A percentile compares a stretch with the other conserved stretches of the same genome.
Conservation (phyloP, 345 rosid species). For the Dipteronia dyeriana region DNA sequence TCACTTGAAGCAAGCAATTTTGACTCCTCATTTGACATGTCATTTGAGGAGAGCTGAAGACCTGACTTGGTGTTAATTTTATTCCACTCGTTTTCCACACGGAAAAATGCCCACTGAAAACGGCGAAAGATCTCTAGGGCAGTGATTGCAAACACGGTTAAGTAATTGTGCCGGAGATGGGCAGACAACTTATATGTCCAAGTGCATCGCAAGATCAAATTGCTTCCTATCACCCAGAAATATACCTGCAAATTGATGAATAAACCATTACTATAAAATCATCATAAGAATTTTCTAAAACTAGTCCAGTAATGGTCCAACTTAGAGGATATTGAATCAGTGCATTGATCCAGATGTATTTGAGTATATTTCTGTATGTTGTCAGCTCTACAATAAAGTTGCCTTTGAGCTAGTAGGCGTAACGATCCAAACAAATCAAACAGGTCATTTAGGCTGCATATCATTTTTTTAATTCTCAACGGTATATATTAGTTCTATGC, state of each 20-base stretch:
- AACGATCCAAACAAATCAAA: not conserved
- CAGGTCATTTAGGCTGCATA: not conserved
- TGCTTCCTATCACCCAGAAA: constrained; percentile 91
- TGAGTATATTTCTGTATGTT: too few relatives aligned
- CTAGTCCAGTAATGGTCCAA: not conserved
- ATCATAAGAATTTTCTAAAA: not conserved
- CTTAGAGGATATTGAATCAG: not conserved
- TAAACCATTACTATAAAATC: not conserved
- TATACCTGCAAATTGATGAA: constrained; percentile 57
- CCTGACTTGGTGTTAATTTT: constrained; percentile 62
- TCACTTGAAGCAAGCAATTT: constrained; percentile 50
- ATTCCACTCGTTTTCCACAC: constrained; percentile 90
- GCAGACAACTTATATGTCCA: constrained; percentile 99
- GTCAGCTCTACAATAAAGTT: too few relatives aligned
- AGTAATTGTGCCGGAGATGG: constrained; percentile 91
- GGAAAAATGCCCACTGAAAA: constrained; percentile 96
- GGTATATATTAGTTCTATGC: not conserved
- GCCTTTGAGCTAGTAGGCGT: too few relatives aligned
- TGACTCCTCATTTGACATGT: constrained; percentile 49
- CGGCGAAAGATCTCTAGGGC: constrained; percentile 81
- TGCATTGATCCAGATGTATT: not conserved
- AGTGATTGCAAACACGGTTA: constrained; percentile 74
- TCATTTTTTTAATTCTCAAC: not conserved
- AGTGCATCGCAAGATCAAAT: constrained; percentile 83
- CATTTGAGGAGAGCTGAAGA: constrained; percentile 43